These are phyloP conservation scores for Torrubiella hemipterigena DNA, from an alignment of 2,329 filamentous ascomycete species.

Conservation along the genomic window DNA sequence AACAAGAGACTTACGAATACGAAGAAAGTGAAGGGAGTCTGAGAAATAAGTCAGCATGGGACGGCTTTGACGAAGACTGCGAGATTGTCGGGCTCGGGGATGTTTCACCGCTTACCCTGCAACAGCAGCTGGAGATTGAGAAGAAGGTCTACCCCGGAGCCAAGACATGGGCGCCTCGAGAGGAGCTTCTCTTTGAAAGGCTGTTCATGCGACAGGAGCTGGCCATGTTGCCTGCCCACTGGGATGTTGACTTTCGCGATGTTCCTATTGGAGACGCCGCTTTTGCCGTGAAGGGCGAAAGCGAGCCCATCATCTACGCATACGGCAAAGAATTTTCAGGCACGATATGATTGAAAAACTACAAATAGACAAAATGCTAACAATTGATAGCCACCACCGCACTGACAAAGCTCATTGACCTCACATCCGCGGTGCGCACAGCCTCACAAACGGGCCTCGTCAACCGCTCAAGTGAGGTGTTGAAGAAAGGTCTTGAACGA, in stretches of 20 bases:
- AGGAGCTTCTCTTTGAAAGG: constrained; percentile 30
- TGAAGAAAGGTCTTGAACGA: constrained; percentile 21
- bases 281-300: constrained; percentile 19
- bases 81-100: constrained; percentile 21
- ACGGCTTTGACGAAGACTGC: too few species aligned
- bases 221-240: constrained; percentile 26
- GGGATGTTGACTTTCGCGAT: constrained; percentile 26
- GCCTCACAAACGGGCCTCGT: constrained; percentile 21
- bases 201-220: constrained; percentile 27
- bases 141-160: constrained; percentile 28
- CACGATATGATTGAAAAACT: constrained; percentile 8
- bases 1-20: too few species aligned
- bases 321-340: constrained; percentile 23
- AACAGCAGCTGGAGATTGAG: constrained; percentile 29
- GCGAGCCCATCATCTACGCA: constrained; percentile 25
- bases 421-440: constrained; percentile 22
- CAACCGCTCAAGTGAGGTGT: constrained; percentile 16
- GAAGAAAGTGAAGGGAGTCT: too few species aligned
- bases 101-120: too few species aligned
- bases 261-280: constrained; percentile 24
- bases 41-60: too few species aligned
- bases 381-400: constrained; percentile 23
- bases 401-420: constrained; percentile 25
- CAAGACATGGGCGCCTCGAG: constrained; percentile 38
- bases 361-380: constrained; percentile 6